These are phyloP conservation scores for Xylariaceae sp. DNA, from an alignment of 2,329 filamentous ascomycete species.

Conservation along the genomic window DNA sequence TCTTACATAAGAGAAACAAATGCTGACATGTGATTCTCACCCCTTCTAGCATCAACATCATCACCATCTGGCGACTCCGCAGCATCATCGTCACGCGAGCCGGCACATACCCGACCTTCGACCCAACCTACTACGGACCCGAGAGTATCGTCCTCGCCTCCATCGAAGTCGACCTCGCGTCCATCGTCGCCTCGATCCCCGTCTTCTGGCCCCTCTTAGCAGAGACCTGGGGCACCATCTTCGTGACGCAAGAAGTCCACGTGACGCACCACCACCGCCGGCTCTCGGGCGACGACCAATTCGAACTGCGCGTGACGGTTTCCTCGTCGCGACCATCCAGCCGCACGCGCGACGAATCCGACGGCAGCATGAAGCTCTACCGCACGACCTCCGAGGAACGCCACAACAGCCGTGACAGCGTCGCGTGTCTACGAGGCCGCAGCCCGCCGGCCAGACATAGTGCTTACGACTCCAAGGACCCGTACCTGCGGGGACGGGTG, in stretches of 20 bases:
- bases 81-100: conserved; percentile 29
- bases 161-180: conserved; percentile 33
- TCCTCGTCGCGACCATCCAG: conserved; percentile 1
- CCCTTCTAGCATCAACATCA: conserved; percentile 26
- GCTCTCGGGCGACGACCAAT: conserved; percentile 21
- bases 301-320: conserved; percentile 9
- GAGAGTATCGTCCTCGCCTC: conserved; percentile 32
- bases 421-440: neutral
- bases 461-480: conserved; percentile 20
- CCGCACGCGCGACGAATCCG: conserved; percentile 13
- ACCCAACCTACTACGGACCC: conserved; percentile 35
- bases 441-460: neutral
- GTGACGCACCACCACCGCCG: conserved; percentile 29
- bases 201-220: conserved; percentile 33
- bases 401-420: neutral
- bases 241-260: conserved; percentile 35
- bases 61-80: conserved; percentile 32
- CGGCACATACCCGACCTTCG: conserved; percentile 32
- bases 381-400: conserved; percentile 10
- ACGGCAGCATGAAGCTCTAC: conserved; percentile 14
- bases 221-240: conserved; percentile 30
- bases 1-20: neutral
- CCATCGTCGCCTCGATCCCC: conserved; percentile 32
- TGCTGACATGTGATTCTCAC: neutral
- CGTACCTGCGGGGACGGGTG: conserved; percentile 21